Conservation (phyloP, 1,139 yeast species). For the Geotrichum carabidarum region DNA sequence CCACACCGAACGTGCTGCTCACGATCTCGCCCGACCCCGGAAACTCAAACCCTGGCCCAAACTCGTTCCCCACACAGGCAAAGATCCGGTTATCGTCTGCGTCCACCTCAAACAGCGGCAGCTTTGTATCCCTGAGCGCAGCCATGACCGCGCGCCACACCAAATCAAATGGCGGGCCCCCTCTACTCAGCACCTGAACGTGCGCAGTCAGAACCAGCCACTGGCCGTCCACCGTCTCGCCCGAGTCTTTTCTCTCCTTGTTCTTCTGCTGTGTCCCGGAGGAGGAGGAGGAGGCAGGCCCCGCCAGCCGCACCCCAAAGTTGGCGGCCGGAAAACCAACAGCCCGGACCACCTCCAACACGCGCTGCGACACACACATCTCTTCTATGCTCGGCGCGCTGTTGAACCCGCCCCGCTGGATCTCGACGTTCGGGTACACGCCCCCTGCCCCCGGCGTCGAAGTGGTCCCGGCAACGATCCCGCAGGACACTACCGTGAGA, state of each 20-base stretch:
- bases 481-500: constrained; percentile 68
- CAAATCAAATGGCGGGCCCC: constrained; percentile 76
- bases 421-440: constrained; percentile 74
- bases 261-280: constrained; percentile 10
- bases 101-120: constrained; percentile 58
- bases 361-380: constrained; percentile 67
- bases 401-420: constrained; percentile 46
- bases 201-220: constrained; percentile 67
- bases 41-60: constrained; percentile 33
- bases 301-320: constrained; percentile 21
- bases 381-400: constrained; percentile 88
- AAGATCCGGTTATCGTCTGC: constrained; percentile 25
- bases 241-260: constrained; percentile 11
- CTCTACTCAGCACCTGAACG: constrained; percentile 69
- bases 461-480: constrained; percentile 65
- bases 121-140: constrained; percentile 55
- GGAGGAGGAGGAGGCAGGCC: constrained; percentile 29
- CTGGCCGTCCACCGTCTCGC: constrained; percentile 36
- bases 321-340: constrained; percentile 36
- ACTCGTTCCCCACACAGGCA: constrained; percentile 7
- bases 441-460: constrained; percentile 40
- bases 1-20: constrained; percentile 64
- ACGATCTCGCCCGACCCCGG: not conserved
- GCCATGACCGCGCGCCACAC: constrained; percentile 65
- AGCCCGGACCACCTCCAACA: constrained; percentile 48